Base-by-base conservation (phyloP, 2,329 filamentous ascomycete species). In the Colletotrichum paranaense region DNA sequence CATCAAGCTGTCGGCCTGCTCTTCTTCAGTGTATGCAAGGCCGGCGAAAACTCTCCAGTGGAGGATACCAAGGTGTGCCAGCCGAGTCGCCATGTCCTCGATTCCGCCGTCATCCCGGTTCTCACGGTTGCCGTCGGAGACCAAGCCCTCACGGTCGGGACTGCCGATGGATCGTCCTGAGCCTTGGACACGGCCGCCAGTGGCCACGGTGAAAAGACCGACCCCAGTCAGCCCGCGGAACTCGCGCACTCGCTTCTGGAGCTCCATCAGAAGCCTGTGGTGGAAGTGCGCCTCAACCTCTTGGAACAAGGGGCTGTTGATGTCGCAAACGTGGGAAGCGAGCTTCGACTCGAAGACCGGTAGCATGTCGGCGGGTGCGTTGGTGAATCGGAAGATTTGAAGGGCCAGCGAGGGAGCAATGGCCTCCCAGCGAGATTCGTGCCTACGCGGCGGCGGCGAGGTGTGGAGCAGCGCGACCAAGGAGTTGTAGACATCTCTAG, bases 31-130 rank as follows among this genome's bases (percentile, higher is more conserved):
- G 80, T 98, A 98, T 14, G 93, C 91, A 66, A 97, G 86, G 2
- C 90, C 90, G 1, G 90, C 89, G 95, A 95, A 98, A 3, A 98
- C 93, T 62, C 94, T 90, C 95, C 95, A 98, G 82, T 98, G 95
- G 28, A 98, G 84, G 6, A 97, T 88, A 16, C 94, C 91, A 57
- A 98, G 90, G 79, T 98, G 96, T 6, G 94, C 92, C 63, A 98
- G 87, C 58, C 94, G 91, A 57, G 92, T 92, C 1, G 94, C 91
- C 81, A 98, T 90, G 72, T 95, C 92, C 56, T 88, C 87, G 49
- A 93, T 78, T 42, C 87, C 86, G 56, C 84, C 86, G 62, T 90
- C 88, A 62, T 89, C 88, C 56, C 87, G 85, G 9, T 82, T 81
- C 67, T 87, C 85, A 11, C 83, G 84, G 5, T 78, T 77, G 24